Conservation (phyloP, 441 rosid genomes). For the Codiaeum variegatum region DNA sequence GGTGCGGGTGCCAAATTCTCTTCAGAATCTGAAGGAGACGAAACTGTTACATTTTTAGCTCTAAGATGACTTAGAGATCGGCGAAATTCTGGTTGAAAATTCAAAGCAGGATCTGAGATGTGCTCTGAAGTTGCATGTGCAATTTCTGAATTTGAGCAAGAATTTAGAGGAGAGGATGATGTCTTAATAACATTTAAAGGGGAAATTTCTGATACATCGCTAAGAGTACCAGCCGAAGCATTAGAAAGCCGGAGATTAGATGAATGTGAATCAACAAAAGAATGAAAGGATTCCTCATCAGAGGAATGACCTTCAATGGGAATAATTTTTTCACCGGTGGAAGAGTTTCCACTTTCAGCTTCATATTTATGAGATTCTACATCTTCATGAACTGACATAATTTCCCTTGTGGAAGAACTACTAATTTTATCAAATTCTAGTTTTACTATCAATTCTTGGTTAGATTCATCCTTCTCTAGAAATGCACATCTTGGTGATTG, state of each 20-base stretch:
- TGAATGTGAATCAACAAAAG: conserved; percentile 53
- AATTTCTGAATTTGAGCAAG: conserved; percentile 19
- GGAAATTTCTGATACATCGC: conserved; percentile 36
- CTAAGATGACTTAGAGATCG: conserved; percentile 11
- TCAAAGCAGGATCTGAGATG: background rate
- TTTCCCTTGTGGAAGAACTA: conserved; percentile 62
- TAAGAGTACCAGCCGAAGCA: conserved; percentile 49
- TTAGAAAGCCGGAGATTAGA: conserved; percentile 51
- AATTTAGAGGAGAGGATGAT: conserved; percentile 25
- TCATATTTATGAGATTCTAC: conserved; percentile 31
- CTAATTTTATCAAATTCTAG: conserved; percentile 46
- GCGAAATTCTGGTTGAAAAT: background rate
- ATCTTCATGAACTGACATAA: conserved; percentile 56
- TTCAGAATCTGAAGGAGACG: conserved; percentile 18
- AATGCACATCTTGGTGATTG: conserved; percentile 14
- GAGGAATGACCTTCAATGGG: conserved; percentile 46
- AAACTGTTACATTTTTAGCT: background rate
- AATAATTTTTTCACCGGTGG: conserved; percentile 30
- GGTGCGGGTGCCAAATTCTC: conserved; percentile 31
- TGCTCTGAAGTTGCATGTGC: conserved; percentile 2
- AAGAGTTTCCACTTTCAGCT: conserved; percentile 33
- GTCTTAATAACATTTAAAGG: conserved; percentile 24
- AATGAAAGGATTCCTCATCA: conserved; percentile 87
- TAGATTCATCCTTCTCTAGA: conserved; percentile 31
- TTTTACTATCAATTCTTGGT: conserved; percentile 22